Percentiles rank a stretch among this genome's conserved stretches.
phyloP scores from a whole-genome alignment of 2,329 filamentous ascomycete genomes.

The Sclerotiophoma versabilis region DNA sequence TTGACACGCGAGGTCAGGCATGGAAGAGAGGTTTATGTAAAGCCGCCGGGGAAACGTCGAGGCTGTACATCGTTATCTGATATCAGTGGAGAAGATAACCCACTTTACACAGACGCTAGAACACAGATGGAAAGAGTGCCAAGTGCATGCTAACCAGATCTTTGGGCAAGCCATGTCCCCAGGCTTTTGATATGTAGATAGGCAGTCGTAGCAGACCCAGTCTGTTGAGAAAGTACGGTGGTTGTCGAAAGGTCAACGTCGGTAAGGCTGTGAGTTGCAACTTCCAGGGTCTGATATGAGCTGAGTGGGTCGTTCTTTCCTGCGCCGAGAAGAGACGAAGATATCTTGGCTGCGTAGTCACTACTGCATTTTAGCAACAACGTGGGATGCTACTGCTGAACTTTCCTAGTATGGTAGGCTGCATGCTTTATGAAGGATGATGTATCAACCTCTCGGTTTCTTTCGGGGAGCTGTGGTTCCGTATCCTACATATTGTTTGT shows the following conservation, averaged over 20 bases:
- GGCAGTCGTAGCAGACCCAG: neutral
- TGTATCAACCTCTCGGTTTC: no score
- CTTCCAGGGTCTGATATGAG: constrained; percentile 4
- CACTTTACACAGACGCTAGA: constrained; percentile 6
- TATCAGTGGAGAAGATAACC: constrained; percentile 16
- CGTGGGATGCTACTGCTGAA: constrained; percentile 5
- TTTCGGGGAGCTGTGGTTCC: neutral
- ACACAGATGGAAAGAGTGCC: constrained; percentile 11
- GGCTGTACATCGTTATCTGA: constrained; percentile 14
- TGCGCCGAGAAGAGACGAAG: neutral
- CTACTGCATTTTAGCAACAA: constrained; percentile 2
- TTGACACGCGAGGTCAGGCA: constrained; percentile 3
- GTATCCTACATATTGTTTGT: neutral
- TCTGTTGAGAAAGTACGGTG: neutral
- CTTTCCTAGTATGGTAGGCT: neutral
- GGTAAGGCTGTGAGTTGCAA: neutral
- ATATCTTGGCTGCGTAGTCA: constrained; percentile 1
- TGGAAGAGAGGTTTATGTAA: constrained; percentile 13
- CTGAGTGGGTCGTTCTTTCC: neutral
- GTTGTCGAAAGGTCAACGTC: neutral
- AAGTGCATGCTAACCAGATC: constrained; percentile 1
- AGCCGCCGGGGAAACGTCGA: constrained; percentile 8
- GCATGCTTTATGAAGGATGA: neutral
- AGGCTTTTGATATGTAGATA: constrained; percentile 1
- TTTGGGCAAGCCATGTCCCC: neutral